Evolutionary conservation across 2,329 filamentous ascomycete genomes (phyloP).

Genomic region (Aureobasidium pullulans): DNA sequence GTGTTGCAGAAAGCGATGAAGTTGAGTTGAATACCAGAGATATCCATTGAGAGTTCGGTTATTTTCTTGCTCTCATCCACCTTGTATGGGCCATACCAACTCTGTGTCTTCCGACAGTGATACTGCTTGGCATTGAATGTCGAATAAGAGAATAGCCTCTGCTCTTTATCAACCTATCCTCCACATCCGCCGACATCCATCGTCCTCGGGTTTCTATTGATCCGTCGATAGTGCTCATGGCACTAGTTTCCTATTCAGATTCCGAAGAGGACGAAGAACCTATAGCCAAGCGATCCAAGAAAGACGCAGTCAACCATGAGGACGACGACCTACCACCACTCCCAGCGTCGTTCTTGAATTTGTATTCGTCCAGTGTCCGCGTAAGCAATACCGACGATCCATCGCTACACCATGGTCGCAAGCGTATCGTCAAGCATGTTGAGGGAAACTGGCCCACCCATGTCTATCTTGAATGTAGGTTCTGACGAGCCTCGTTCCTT

Average conservation of each 20-base stretch:
- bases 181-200: conserved; percentile 3
- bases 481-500: neutral
- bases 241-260: conserved; percentile 59
- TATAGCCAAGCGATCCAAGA: conserved; percentile 2
- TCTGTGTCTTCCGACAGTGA: too few species aligned
- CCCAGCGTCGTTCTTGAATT: conserved; percentile 73
- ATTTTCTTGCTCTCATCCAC: too few species aligned
- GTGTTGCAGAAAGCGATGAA: too few species aligned
- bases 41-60: too few species aligned
- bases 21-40: too few species aligned
- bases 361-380: conserved; percentile 78
- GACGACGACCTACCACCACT: conserved; percentile 41
- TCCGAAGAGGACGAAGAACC: conserved; percentile 35
- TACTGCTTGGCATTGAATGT: neutral
- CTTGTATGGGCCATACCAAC: too few species aligned
- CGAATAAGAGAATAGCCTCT: neutral
- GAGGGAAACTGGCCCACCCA: conserved; percentile 90
- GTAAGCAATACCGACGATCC: conserved; percentile 76
- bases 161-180: neutral
- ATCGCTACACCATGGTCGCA: conserved; percentile 74
- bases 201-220: neutral
- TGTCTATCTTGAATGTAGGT: conserved; percentile 84
- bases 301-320: conserved; percentile 1
- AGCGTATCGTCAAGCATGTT: conserved; percentile 73
- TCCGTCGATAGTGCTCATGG: conserved; percentile 36